Conservation (phyloP, 129 eudicot genomes). For the Arctium minus region DNA sequence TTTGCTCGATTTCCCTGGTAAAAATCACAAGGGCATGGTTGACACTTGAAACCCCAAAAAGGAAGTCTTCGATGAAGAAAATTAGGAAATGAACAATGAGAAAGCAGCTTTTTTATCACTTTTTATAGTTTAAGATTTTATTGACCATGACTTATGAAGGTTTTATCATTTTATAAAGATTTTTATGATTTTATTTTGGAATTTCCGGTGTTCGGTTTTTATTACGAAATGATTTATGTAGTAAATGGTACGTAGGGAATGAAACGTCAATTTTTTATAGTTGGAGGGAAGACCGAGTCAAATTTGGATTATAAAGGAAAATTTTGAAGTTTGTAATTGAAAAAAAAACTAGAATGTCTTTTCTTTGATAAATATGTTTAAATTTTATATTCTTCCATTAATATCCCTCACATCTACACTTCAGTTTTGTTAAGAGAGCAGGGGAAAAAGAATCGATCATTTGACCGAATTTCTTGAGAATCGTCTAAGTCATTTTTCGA, state of each 20-base stretch:
- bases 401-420: too few species aligned
- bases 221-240: background rate
- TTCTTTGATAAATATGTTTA: background rate
- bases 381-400: too few species aligned
- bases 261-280: background rate
- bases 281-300: background rate
- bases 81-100: background rate
- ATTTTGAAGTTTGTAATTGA: background rate
- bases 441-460: too few species aligned
- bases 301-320: background rate
- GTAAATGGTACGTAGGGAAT: background rate
- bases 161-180: too few species aligned
- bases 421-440: too few species aligned
- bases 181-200: background rate
- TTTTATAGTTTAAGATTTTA: constrained; percentile 6
- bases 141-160: constrained; percentile 4
- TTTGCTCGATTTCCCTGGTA: background rate
- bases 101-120: background rate
- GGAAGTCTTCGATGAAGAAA: constrained; percentile 8
- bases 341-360: background rate
- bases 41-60: background rate
- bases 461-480: too few species aligned
- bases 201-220: background rate
- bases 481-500: too few species aligned
- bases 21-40: constrained; percentile 17